phyloP scores from a whole-genome alignment of 129 eudicot species.

The Escallonia herrerae region DNA sequence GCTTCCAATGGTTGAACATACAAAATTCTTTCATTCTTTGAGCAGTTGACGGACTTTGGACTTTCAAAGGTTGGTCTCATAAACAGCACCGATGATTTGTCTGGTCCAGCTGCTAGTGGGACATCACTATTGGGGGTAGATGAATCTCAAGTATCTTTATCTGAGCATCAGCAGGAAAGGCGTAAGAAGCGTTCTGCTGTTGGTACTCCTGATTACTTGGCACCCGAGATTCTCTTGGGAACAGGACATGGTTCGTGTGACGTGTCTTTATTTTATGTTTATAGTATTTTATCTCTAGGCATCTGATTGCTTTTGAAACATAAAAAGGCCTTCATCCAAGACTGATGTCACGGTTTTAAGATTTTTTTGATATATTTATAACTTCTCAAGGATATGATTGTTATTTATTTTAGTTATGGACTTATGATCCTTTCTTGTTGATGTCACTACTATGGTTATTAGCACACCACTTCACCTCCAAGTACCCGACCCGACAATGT shows the following conservation, averaged over 20 bases:
- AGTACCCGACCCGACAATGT: too few relatives aligned
- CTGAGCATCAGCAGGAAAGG: conserved; percentile 77
- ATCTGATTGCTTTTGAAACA: background rate
- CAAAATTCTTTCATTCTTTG: conserved; percentile 21
- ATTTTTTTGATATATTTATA: too few relatives aligned
- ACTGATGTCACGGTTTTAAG: too few relatives aligned
- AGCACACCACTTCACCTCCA: too few relatives aligned
- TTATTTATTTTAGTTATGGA: too few relatives aligned
- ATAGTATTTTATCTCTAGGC: too few relatives aligned
- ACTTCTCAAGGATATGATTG: too few relatives aligned
- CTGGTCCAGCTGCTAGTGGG: conserved; percentile 95
- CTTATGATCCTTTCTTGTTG: too few relatives aligned
- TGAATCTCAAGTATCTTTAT: conserved; percentile 50
- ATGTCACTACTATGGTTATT: too few relatives aligned
- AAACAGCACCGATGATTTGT: conserved; percentile 91
- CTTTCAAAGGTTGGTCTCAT: conserved; percentile 97
- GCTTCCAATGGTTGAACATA: conserved; percentile 9
- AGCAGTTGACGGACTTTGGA: conserved; percentile 98
- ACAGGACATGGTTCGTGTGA: conserved; percentile 87
- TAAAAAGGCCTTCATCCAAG: too few relatives aligned
- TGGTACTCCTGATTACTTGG: conserved; percentile 98
- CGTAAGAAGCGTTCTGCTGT: conserved; percentile 97
- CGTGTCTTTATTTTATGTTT: too few relatives aligned
- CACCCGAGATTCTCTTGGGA: conserved; percentile 98
- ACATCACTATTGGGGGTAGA: conserved; percentile 69